These are phyloP conservation scores for Tetrapisispora taiwanensis DNA, from an alignment of 805 yeast species.

Conservation along the genomic window DNA sequence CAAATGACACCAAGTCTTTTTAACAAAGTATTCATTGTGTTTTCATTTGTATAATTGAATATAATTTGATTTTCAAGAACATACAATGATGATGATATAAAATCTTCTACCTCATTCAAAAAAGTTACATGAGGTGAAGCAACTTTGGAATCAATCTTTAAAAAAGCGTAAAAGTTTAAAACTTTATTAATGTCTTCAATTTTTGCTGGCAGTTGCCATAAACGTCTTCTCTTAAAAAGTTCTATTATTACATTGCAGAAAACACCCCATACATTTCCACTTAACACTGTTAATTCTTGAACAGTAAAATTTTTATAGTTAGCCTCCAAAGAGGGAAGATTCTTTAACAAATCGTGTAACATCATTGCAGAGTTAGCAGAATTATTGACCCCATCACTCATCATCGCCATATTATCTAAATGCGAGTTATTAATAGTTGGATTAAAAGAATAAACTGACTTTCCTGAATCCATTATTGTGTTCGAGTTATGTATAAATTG, in stretches of 20 bases:
- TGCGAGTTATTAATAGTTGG: conserved; percentile 12
- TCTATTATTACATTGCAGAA: conserved; percentile 22
- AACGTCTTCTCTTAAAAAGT: conserved; percentile 21
- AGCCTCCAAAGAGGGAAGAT: conserved; percentile 23
- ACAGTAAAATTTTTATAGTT: conserved; percentile 22
- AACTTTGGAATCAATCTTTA: conserved; percentile 21
- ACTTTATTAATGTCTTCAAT: conserved; percentile 23
- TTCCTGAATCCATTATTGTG: conserved; percentile 20
- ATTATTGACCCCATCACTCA: conserved; percentile 11
- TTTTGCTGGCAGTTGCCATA: conserved; percentile 27
- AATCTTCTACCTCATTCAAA: conserved; percentile 23
- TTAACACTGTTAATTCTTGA: conserved; percentile 23
- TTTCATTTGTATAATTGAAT: conserved; percentile 25
- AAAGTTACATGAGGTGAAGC: conserved; percentile 19
- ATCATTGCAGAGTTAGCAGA: conserved; percentile 13
- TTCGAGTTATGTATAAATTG: conserved; percentile 23
- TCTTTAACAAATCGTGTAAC: conserved; percentile 26
- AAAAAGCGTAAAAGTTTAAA: conserved; percentile 20
- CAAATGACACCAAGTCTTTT: conserved; percentile 38
- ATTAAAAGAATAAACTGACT: conserved; percentile 21
- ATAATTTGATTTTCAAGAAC: conserved; percentile 31
- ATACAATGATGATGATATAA: conserved; percentile 30
- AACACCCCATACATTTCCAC: conserved; percentile 27
- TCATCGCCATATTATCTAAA: conserved; percentile 12
- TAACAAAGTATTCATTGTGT: conserved; percentile 28